Evolutionary conservation across 1,284 basidiomycete species (phyloP).

Genomic region (Heterobasidion irregulare): DNA sequence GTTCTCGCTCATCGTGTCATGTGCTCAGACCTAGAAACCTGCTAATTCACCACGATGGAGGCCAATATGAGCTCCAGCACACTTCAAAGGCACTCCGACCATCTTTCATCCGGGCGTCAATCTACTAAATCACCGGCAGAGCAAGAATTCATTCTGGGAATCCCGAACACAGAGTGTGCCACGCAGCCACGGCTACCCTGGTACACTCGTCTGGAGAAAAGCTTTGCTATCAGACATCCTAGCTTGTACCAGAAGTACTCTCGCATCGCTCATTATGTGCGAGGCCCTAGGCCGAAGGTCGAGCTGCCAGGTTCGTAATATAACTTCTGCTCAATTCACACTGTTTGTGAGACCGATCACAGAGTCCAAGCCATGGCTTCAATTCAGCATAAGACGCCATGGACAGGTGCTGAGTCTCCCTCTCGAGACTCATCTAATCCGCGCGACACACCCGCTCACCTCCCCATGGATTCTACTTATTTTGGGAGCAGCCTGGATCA

Average conservation of each 20-base stretch:
- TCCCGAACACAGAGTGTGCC: background rate
- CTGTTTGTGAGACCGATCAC: background rate
- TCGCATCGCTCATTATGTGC: conserved; percentile 30
- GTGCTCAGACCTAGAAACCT: background rate
- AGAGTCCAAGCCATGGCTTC: conserved; percentile 44
- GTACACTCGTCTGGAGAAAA: background rate
- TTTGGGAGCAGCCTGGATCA: conserved; percentile 57
- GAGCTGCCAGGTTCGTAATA: conserved; percentile 42
- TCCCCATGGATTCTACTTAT: conserved; percentile 45
- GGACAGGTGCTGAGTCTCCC: conserved; percentile 30
- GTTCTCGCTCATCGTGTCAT: background rate
- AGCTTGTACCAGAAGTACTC: conserved; percentile 14
- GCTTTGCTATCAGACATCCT: conserved; percentile 9
- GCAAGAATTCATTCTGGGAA: background rate
- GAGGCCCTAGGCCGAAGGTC: conserved; percentile 53
- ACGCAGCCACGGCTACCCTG: background rate
- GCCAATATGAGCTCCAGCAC: conserved; percentile 17
- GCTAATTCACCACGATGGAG: conserved; percentile 13
- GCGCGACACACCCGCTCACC: conserved; percentile 41
- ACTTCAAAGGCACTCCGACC: conserved; percentile 9
- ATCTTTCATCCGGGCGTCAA: background rate
- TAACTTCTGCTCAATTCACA: conserved; percentile 4
- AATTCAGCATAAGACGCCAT: conserved; percentile 37
- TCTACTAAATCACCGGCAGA: background rate
- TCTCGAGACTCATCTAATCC: conserved; percentile 46